Evolutionary conservation across 805 yeast genomes (phyloP), one percentile per base, ranked within the genome.

Genomic region (Lipomyces sp.): DNA sequence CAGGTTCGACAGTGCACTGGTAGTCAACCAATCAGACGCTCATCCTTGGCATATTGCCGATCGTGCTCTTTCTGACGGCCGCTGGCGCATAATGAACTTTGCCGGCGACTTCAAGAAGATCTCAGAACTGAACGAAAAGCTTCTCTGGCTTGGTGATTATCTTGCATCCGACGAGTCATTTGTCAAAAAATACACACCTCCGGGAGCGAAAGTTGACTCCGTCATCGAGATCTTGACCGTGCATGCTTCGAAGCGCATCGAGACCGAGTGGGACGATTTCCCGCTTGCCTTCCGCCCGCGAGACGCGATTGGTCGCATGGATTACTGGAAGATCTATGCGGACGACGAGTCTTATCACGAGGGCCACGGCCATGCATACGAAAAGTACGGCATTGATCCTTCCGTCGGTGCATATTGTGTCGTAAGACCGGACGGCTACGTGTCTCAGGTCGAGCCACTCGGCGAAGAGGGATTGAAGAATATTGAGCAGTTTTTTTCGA

Each of bases 371-470:
- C 62, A 66, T 47, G 63, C 63, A 2, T 66, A 65, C 46, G 59
- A 45, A 11, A 49, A 53, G 42, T 66, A 59, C 50, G 70, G 70
- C 5, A 61, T 66, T 45, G 64, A 65, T 40, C 51, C 59, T 21
- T 43, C 50, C 14, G 45, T 46, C 16, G 69, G 69, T 10, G 55
- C 61, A 36, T 51, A 62, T 39, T 48, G 65, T 31, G 65, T 66
- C 10, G 47, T 65, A 16, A 53, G 70, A 35, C 70, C 70, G 13
- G 70, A 67, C 50, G 70, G 70, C 1, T 63, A 67, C 44, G 65
- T 67, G 36, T 60, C 69, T 21, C 19, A 48, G 24, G 67, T 65
- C 21, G 51, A 59, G 23, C 60, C 58, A 16, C 31, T 44, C n/a
- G 44, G 44, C 32, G 44, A n/a, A 19, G 41, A 40, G 1, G 67